Base-by-base conservation (phyloP, 2,329 filamentous ascomycete species). In the Sclerotinia sclerotiorum region DNA sequence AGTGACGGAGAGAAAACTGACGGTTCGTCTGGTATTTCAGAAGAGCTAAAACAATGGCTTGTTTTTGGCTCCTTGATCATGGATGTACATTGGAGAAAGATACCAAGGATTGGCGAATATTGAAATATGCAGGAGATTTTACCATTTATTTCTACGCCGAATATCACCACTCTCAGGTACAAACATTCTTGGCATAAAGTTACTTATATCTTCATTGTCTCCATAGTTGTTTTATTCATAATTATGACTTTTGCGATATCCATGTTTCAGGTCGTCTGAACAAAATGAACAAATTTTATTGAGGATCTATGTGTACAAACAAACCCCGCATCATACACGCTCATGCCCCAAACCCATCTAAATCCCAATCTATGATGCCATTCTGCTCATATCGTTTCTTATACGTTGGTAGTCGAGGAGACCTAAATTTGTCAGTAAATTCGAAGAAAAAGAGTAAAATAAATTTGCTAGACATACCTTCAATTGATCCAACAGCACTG, bases 401-500 rank as follows among this genome's bases (percentile, higher is more conserved):
- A 92, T 51, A 44, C 60, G 49, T 79, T 90, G 85, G 84, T 95
- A 96, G 81, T 94, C 88, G 71, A 91, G 85, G 69, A 90, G 81
- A 63, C 70, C 66, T 68, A 52, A 19, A 29, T 10, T 39, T 32
- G 42, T 70, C 54, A 69, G 68, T 49, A 46, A 58, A 5, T 44
- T 32, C n/a, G 24, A 35, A 44, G 11, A 11, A 27, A 63, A n/a
- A 39, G 8, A 8, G 51, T 35, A 29, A 21, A 49, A 17, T 52
- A n/a, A 21, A n/a, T 13, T 58, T 19, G 19, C 5, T 51, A 35
- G 15, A 29, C 29, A 74, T 69, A 79, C 89, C 94, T 87, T 98
- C 95, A 78, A 98, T 93, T 83, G 88, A 90, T 74, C 95, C 95
- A 74, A 98, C 92, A 46, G 94, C 95, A 79, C 90, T 94, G 80